Percentiles rank a stretch among this genome's conserved stretches.
Evolutionary conservation across 192 early-diverging fungal species (phyloP).

Genomic region (Dissophora globulifera): DNA sequence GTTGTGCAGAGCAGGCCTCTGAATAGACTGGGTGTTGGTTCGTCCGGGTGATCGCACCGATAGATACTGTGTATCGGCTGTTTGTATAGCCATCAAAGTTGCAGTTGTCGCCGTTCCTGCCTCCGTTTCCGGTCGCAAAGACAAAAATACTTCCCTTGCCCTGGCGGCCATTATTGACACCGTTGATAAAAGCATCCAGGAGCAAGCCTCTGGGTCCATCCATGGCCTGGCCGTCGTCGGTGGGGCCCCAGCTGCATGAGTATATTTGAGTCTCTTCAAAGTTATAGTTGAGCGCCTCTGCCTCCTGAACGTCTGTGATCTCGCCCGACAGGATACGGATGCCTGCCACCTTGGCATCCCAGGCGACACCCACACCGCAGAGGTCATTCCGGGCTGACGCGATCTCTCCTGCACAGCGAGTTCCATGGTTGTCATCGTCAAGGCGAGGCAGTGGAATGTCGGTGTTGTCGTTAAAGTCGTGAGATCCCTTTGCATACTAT

Average conservation of each 20-base stretch:
- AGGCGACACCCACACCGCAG: slow-evolving; percentile 95
- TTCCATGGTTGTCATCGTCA: slow-evolving; percentile 91
- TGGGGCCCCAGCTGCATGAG: slow-evolving; percentile 96
- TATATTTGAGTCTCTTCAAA: slow-evolving; percentile 94
- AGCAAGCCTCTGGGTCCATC: slow-evolving; percentile 87
- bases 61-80: slow-evolving; percentile 93
- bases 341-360: slow-evolving; percentile 84
- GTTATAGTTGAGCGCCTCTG: slow-evolving; percentile 87
- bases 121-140: slow-evolving; percentile 96
- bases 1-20: slow-evolving; percentile 88
- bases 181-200: slow-evolving; percentile 86
- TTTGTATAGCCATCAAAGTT: slow-evolving; percentile 98
- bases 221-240: slow-evolving; percentile 85
- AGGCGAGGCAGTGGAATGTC: slow-evolving; percentile 79
- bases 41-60: slow-evolving; percentile 84
- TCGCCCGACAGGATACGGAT: slow-evolving; percentile 90
- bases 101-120: slow-evolving; percentile 84
- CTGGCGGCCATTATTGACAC: slow-evolving; percentile 82
- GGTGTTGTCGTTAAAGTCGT: slow-evolving; percentile 92
- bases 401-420: slow-evolving; percentile 97
- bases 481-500: slow-evolving; percentile 87
- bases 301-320: slow-evolving; percentile 95
- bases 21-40: slow-evolving; percentile 87
- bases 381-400: slow-evolving; percentile 91
- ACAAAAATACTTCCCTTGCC: slow-evolving; percentile 92